phyloP scores from a whole-genome alignment of 2,329 filamentous ascomycete species.

The Clarireedia hainanense region DNA sequence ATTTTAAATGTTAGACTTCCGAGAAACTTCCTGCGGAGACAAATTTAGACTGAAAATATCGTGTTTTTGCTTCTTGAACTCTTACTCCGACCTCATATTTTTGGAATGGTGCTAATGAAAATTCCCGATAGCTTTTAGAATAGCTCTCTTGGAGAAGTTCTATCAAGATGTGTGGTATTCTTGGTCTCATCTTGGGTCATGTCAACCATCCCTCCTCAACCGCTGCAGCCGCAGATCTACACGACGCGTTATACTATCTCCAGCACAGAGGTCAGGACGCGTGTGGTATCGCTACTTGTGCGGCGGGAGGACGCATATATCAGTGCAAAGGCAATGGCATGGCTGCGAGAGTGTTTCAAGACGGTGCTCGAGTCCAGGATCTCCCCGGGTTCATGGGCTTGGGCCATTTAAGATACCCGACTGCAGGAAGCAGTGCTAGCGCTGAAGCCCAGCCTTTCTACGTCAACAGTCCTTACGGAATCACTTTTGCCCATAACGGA shows the following conservation, averaged over 20 bases:
- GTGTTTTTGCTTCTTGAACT: not conserved
- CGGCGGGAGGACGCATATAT: conserved; percentile 69
- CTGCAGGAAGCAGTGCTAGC: conserved; percentile 74
- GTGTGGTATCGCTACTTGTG: conserved; percentile 72
- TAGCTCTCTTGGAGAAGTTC: not conserved
- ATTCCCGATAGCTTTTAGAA: conserved; percentile 6
- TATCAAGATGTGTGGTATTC: conserved; percentile 51
- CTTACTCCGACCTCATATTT: not conserved
- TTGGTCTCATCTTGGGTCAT: conserved; percentile 53
- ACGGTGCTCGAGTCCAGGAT: conserved; percentile 65
- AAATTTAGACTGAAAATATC: conserved; percentile 12
- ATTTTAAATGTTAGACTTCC: conserved; percentile 27
- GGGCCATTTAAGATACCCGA: conserved; percentile 82
- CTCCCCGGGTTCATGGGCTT: conserved; percentile 83
- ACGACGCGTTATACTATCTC: conserved; percentile 64
- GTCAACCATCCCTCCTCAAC: conserved; percentile 37
- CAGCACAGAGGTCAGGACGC: conserved; percentile 79
- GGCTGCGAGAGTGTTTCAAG: conserved; percentile 75
- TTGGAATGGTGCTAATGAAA: not conserved
- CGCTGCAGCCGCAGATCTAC: conserved; percentile 55
- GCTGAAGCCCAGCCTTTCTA: conserved; percentile 91
- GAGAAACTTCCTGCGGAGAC: conserved; percentile 19
- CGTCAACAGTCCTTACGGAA: conserved; percentile 78
- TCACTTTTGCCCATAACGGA: conserved; percentile 77
- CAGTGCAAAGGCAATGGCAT: conserved; percentile 89